phyloP scores from a whole-genome alignment of 1,284 basidiomycete genomes.

The Lignosus rhinocerotis region DNA sequence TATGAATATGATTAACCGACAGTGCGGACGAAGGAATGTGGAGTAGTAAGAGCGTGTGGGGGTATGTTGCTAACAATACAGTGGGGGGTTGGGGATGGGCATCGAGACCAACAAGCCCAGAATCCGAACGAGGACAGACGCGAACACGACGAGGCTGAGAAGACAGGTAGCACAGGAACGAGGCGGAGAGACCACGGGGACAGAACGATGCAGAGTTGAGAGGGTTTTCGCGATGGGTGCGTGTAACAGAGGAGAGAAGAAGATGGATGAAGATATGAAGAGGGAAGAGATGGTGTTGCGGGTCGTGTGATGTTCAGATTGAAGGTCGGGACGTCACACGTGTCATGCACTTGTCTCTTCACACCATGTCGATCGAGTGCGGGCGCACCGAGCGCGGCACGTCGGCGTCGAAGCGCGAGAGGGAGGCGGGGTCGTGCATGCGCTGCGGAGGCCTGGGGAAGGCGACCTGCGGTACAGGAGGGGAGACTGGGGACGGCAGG shows the following conservation, averaged over 20 bases:
- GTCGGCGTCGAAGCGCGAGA: slow-evolving; percentile 19
- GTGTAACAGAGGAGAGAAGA: neutral
- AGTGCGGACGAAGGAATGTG: slow-evolving; percentile 3
- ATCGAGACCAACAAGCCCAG: neutral
- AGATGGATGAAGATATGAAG: neutral
- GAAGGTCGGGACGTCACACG: neutral
- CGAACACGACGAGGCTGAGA: neutral
- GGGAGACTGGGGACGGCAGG: slow-evolving; percentile 4
- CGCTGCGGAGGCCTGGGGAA: slow-evolving; percentile 18
- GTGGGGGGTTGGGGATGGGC: slow-evolving; percentile 3
- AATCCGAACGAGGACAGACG: slow-evolving; percentile 2
- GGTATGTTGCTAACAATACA: slow-evolving; percentile 23
- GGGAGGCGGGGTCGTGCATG: slow-evolving; percentile 19
- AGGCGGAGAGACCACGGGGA: neutral
- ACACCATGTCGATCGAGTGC: slow-evolving; percentile 30
- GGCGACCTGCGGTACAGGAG: slow-evolving; percentile 8
- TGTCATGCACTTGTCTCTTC: neutral
- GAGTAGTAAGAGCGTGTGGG: slow-evolving; percentile 2
- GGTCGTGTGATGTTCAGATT: slow-evolving; percentile 2
- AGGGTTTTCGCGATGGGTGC: neutral
- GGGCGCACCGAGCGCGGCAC: slow-evolving; percentile 26
- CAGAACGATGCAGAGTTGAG: neutral
- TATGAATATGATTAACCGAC: slow-evolving; percentile 18
- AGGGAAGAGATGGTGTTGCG: neutral
- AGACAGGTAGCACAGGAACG: neutral